Evolutionary conservation across 139 green algal genomes (phyloP).

Genomic region (Yamagishiella unicocca): DNA sequence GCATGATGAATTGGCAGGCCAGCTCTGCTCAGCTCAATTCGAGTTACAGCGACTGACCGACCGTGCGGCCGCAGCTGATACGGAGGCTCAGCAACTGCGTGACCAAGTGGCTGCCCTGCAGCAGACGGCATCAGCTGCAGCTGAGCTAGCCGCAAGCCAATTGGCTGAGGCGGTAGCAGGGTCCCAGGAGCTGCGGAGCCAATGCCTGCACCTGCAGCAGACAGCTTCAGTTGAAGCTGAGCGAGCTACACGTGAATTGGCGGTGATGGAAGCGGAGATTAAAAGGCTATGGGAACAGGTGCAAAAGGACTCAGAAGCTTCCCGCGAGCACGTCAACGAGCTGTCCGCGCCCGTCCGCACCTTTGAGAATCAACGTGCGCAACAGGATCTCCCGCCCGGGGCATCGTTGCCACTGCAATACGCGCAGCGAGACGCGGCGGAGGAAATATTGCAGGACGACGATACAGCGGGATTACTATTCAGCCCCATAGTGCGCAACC

Average conservation of each 20-base stretch:
- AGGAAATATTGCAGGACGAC: too few species aligned
- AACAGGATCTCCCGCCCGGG: too few species aligned
- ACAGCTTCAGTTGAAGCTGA: not conserved
- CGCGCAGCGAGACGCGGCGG: not conserved
- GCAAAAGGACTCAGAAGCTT: not conserved
- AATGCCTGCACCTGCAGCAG: not conserved
- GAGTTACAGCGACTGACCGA: not conserved
- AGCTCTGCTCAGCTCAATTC: too few species aligned
- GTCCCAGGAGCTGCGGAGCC: not conserved
- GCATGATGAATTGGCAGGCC: not conserved
- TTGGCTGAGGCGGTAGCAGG: not conserved
- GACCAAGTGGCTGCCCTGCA: not conserved
- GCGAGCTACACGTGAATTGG: not conserved
- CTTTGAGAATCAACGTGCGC: too few species aligned
- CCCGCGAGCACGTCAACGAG: not conserved
- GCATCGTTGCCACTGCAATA: too few species aligned
- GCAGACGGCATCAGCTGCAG: not conserved
- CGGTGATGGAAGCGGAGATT: not conserved
- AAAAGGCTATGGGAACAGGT: not conserved
- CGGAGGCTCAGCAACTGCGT: not conserved
- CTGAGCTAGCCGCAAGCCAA: not conserved
- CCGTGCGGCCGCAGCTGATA: not conserved
- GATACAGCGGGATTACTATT: not conserved
- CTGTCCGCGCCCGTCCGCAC: constrained; percentile 70
- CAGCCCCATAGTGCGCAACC: too few species aligned